Percentiles rank a stretch among this genome's conserved stretches.
Evolutionary conservation across 129 eudicot genomes (phyloP).

Genomic region (Centrapalus pauciflorus): DNA sequence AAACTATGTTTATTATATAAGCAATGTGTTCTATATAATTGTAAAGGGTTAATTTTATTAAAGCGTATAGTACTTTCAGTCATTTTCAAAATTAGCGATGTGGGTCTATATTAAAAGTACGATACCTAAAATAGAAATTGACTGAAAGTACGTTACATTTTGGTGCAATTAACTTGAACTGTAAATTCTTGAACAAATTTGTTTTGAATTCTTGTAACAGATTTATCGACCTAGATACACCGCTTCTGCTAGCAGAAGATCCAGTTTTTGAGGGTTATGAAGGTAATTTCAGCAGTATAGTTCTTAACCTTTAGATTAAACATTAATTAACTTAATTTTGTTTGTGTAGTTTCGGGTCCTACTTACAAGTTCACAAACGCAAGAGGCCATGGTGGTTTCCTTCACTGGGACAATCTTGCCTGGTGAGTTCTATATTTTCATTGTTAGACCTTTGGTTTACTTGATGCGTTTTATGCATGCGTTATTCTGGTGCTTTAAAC

Average conservation of each 20-base stretch:
- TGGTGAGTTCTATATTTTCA: slow-evolving; percentile 45
- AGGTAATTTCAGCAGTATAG: slow-evolving; percentile 41
- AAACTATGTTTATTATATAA: background rate
- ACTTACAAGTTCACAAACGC: slow-evolving; percentile 80
- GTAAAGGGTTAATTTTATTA: no score
- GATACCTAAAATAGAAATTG: background rate
- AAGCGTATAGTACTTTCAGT: no score
- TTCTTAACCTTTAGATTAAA: background rate
- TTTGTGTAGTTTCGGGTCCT: slow-evolving; percentile 62
- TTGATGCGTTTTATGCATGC: background rate
- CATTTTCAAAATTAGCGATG: no score
- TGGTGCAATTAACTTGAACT: background rate
- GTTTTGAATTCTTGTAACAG: slow-evolving; percentile 31
- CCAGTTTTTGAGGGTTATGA: slow-evolving; percentile 89
- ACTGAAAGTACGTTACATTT: no score
- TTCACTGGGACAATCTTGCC: slow-evolving; percentile 69
- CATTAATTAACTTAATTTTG: slow-evolving; percentile 2
- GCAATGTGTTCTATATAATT: background rate
- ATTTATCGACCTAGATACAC: slow-evolving; percentile 87
- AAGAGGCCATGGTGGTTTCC: slow-evolving; percentile 93
- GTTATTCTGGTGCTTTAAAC: background rate
- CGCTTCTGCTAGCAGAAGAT: slow-evolving; percentile 79
- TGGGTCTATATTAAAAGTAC: no score
- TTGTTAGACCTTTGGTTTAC: background rate
- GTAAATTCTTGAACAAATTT: background rate